These are phyloP conservation scores for Agarophyton chilense DNA, from an alignment of 23 red algal genomes.

Conservation along the genomic window DNA sequence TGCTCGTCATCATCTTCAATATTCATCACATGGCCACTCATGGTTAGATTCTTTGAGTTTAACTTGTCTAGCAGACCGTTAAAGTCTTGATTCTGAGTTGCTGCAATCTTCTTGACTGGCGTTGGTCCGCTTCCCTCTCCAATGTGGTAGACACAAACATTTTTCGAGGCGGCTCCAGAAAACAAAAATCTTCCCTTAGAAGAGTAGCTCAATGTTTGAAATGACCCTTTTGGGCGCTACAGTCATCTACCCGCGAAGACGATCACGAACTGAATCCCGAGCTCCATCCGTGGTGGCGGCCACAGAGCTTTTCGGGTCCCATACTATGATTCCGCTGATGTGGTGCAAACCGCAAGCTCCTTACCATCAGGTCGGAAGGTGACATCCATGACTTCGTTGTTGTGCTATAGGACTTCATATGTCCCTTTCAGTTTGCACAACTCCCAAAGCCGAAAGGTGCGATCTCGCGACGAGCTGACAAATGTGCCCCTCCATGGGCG, in stretches of 20 bases:
- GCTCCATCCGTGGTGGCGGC: slow-evolving; percentile 81
- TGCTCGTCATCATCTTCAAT: slow-evolving; percentile 72
- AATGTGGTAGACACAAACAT: slow-evolving; percentile 78
- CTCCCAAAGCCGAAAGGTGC: slow-evolving; percentile 90
- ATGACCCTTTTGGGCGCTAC: slow-evolving; percentile 53
- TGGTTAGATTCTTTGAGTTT: slow-evolving; percentile 72
- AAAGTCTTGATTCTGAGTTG: slow-evolving; percentile 79
- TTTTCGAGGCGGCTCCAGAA: slow-evolving; percentile 74
- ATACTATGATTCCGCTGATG: slow-evolving; percentile 80
- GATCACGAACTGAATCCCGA: slow-evolving; percentile 78
- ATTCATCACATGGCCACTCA: slow-evolving; percentile 60
- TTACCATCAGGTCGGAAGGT: slow-evolving; percentile 87
- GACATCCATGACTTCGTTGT: slow-evolving; percentile 89
- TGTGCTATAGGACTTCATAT: slow-evolving; percentile 72
- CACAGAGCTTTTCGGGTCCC: slow-evolving; percentile 72
- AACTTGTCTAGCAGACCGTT: slow-evolving; percentile 81
- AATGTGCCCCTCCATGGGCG: slow-evolving; percentile 66
- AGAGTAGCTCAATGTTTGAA: slow-evolving; percentile 76
- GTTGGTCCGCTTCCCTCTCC: slow-evolving; percentile 50
- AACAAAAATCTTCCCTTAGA: slow-evolving; percentile 90
- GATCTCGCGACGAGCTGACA: slow-evolving; percentile 92
- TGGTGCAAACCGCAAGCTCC: slow-evolving; percentile 76
- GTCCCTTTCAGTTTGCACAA: slow-evolving; percentile 80
- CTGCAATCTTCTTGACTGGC: slow-evolving; percentile 47
- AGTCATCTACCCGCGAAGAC: slow-evolving; percentile 63